Base-by-base conservation (phyloP, 805 yeast genomes). In the Candida manassasensis region DNA sequence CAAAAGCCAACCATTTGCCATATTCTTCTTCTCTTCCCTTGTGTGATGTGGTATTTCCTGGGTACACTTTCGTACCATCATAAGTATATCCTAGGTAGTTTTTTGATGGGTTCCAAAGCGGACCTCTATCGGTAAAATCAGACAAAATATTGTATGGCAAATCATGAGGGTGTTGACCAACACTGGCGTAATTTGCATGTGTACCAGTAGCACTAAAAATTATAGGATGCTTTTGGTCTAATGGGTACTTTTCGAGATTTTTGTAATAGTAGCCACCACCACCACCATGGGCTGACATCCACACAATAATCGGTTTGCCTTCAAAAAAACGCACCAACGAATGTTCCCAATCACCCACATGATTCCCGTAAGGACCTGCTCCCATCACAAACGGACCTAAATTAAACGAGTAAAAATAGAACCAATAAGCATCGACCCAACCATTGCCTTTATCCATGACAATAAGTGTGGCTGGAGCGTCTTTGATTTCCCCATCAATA, bases 271-370 rank as follows among this genome's bases (percentile, higher is more conserved):
- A 90, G 0, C 95, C 96, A 19, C 88, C 82, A 6, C 98, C 98
- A 9, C 97, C 97, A 2, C 97, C 96, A 59, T 90, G 98, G 1
- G 97, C 97, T 19, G 94, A 81, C 94, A 93, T 84, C 97, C 97
- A 90, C 14, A 89, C 77, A 35, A 83, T 74, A 9, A 79, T 69
- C 0, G 98, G 97, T 39, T 69, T 61, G 1, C 96, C 95, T 3
- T 81, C 72, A 49, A 79, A 76, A 53, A 86, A 90, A 17, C 98
- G 68, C 10, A 88, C 90, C 22, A 90, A 61, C 1, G 94, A 79
- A 57, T 90, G 98, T 49, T 90, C 98, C 98, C 98, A 90, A 63
- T 90, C 98, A 5, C 97, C 98, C 21, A 93, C 79, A 53, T 90
- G 98, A 55, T 90, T 84, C 0, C 98, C 98, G 66, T 83, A 93